phyloP scores from a whole-genome alignment of 345 rosid genomes.

The Syzygium grande region DNA sequence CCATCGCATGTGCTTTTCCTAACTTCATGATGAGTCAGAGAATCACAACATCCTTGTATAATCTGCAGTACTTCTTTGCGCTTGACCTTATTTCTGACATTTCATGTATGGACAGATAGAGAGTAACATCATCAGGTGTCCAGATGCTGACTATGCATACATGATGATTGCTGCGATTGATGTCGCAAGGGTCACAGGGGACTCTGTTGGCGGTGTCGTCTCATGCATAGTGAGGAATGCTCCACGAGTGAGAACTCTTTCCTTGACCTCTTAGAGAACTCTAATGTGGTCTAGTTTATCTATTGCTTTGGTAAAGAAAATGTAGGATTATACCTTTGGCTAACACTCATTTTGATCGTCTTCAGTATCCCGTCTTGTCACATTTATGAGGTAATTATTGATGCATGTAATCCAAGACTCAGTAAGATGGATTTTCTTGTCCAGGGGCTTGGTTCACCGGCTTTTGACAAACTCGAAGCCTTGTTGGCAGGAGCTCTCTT shows the following conservation, averaged over 20 bases:
- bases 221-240: slow-evolving; percentile 85
- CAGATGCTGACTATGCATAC: slow-evolving; percentile 86
- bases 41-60: background rate
- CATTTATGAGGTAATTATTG: background rate
- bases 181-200: slow-evolving; percentile 67
- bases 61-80: background rate
- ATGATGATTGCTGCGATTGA: slow-evolving; percentile 94
- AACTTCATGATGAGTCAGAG: background rate
- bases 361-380: background rate
- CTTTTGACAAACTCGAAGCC: slow-evolving; percentile 87
- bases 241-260: slow-evolving; percentile 57
- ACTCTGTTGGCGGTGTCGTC: slow-evolving; percentile 89
- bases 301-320: background rate
- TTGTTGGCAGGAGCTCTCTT: slow-evolving; percentile 85
- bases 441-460: slow-evolving; percentile 99
- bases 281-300: background rate
- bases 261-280: background rate
- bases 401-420: background rate
- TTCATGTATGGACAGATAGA: slow-evolving; percentile 50
- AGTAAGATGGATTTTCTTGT: background rate
- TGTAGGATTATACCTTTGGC: background rate
- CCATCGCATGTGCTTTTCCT: background rate
- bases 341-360: background rate
- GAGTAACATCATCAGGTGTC: slow-evolving; percentile 88
- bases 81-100: background rate